Evolutionary conservation across 1,139 yeast genomes (phyloP), one percentile per base, ranked within the genome.

Genomic region (Scheffersomyces insectosa): DNA sequence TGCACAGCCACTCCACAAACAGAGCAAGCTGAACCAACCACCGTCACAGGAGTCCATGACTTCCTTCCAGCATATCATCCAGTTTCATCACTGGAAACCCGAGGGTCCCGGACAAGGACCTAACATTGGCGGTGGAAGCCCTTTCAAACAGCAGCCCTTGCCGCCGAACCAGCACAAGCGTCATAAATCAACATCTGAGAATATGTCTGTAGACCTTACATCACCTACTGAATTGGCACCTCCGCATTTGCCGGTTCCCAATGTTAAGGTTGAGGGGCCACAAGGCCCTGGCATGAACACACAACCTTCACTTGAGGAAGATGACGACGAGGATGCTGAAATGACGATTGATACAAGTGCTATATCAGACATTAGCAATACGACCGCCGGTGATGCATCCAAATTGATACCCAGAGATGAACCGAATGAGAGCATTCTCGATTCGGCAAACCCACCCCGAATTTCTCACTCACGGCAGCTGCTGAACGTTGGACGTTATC

Each of bases 81-180:
- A 75, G 47, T 76, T 76, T 51, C 80, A 76, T 45, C 81, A 76
- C 47, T 76, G 80, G 80, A 71, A 70, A 48, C 80, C 80, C 1
- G 77, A 68, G 39, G 63, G 57, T 10, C 67, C 69, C 4, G 56
- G 54, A 11, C 51, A 46, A 13, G 49, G 45, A 16, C 50, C 50
- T n/a, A 40, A 41, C 14, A 45, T 43, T 8, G 49, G 46, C 20
- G 40, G 16, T 33, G 51, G 46, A 3, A 46, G 44, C 37, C 47
- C 48, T 6, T 46, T 47, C 38, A 40, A 49, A 13, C 44, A 27
- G 23, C 53, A 40, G 41, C 43, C 43, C 14, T 44, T 36, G 27
- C 52, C 43, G 27, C 51, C 42, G 39, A 46, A 46, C 11, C 40
- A 36, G 3, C 48, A 59, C 42, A 60, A 60, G 42, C 49, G 65